Conservation (phyloP, 371 early-diverging fungal species). For the Zychaea mexicana region DNA sequence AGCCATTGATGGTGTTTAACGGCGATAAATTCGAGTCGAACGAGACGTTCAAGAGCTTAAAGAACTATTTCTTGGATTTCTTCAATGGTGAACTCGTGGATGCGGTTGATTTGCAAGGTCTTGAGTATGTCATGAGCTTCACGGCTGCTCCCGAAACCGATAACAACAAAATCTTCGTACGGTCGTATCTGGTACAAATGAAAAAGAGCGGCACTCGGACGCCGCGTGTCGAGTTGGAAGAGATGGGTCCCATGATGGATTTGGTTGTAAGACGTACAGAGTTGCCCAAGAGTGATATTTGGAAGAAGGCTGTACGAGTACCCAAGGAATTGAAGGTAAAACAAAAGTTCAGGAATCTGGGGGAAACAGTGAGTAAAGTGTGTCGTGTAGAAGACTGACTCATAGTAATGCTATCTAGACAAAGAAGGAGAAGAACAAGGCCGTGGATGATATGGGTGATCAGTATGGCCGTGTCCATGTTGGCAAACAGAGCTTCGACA, state of each 20-base stretch:
- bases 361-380: not conserved
- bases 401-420: conserved; percentile 25
- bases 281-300: conserved; percentile 76
- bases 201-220: conserved; percentile 85
- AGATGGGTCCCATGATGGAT: conserved; percentile 94
- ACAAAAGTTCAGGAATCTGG: not conserved
- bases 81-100: conserved; percentile 83
- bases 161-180: conserved; percentile 68
- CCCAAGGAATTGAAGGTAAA: conserved; percentile 86
- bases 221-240: conserved; percentile 90
- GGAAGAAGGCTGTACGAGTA: conserved; percentile 80
- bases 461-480: conserved; percentile 92
- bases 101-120: conserved; percentile 81
- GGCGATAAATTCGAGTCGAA: conserved; percentile 86
- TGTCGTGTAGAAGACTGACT: not conserved
- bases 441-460: conserved; percentile 87
- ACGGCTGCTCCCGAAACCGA: conserved; percentile 67
- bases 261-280: conserved; percentile 76
- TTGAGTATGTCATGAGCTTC: conserved; percentile 88
- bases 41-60: conserved; percentile 69
- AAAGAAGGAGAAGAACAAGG: conserved; percentile 94
- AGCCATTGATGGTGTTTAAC: conserved; percentile 88
- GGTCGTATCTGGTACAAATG: conserved; percentile 80
- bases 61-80: conserved; percentile 88
- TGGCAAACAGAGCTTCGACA: conserved; percentile 86